A percentile compares a stretch with the other conserved stretches of the same genome.
phyloP scores from a whole-genome alignment of 1,284 basidiomycete species.

The Tylopilus orsonianus region DNA sequence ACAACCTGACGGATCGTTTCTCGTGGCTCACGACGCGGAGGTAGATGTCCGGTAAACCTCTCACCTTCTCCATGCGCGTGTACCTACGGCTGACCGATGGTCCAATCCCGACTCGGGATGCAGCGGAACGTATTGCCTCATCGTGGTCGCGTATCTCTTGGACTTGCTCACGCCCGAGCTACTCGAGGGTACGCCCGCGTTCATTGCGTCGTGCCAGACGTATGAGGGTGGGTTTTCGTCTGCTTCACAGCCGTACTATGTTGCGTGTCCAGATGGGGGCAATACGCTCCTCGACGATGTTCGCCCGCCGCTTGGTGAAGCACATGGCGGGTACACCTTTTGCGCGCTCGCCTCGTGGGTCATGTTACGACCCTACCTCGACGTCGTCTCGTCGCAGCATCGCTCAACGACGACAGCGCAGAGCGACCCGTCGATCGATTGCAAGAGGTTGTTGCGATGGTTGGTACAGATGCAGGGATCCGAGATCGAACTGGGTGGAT shows the following conservation, averaged over 20 bases:
- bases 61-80: neutral
- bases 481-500: slow-evolving; percentile 87
- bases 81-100: neutral
- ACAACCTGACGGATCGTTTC: slow-evolving; percentile 91
- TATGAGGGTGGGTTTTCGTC: slow-evolving; percentile 97
- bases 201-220: slow-evolving; percentile 86
- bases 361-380: slow-evolving; percentile 62
- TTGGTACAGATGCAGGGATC: slow-evolving; percentile 83
- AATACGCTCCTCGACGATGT: slow-evolving; percentile 39
- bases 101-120: neutral
- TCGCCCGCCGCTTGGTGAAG: slow-evolving; percentile 81
- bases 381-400: slow-evolving; percentile 7
- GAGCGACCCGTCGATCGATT: slow-evolving; percentile 51
- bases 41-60: slow-evolving; percentile 54
- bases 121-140: slow-evolving; percentile 77
- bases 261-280: slow-evolving; percentile 27
- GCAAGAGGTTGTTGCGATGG: slow-evolving; percentile 75
- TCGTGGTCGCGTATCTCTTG: slow-evolving; percentile 68
- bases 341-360: slow-evolving; percentile 88
- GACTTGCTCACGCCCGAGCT: slow-evolving; percentile 90
- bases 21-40: slow-evolving; percentile 86
- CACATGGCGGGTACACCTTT: slow-evolving; percentile 97
- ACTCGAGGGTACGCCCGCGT: slow-evolving; percentile 60
- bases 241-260: slow-evolving; percentile 70
- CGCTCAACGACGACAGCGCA: slow-evolving; percentile 10